Percentiles rank a stretch among this genome's conserved stretches.
Evolutionary conservation across 2,329 filamentous ascomycete genomes (phyloP).

Genomic region (Aphanoascus verrucosus): DNA sequence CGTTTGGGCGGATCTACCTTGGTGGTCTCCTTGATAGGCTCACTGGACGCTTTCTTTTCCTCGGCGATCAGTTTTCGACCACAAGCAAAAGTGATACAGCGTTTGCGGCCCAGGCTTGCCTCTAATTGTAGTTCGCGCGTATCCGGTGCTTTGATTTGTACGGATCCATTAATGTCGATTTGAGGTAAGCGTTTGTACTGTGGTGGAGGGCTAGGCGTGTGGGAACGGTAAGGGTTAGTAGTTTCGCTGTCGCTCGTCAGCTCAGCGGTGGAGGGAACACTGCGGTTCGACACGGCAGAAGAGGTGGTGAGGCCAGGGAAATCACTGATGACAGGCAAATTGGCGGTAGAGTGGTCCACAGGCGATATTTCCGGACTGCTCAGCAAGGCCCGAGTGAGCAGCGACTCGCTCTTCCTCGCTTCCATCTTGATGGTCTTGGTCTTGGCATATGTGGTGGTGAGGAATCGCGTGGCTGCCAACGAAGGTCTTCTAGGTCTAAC

Average conservation of each 20-base stretch:
- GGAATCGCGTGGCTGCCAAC: not conserved
- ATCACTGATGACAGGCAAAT: constrained; percentile 1
- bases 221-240: constrained; percentile 79
- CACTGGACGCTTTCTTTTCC: constrained; percentile 27
- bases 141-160: constrained; percentile 23
- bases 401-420: constrained; percentile 58
- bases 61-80: constrained; percentile 46
- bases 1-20: constrained; percentile 29
- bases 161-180: not conserved
- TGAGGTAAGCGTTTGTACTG: constrained; percentile 25
- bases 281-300: constrained; percentile 48
- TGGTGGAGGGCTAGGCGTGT: constrained; percentile 78
- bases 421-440: constrained; percentile 34
- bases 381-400: constrained; percentile 76
- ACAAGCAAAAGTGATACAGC: constrained; percentile 89
- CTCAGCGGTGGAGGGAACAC: constrained; percentile 73
- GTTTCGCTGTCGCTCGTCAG: constrained; percentile 89
- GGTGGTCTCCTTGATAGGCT: constrained; percentile 20
- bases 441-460: constrained; percentile 38
- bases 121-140: constrained; percentile 48
- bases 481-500: constrained; percentile 6
- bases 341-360: constrained; percentile 18
- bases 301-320: constrained; percentile 20
- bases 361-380: constrained; percentile 47
- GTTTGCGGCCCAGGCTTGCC: constrained; percentile 60